phyloP scores from a whole-genome alignment of 345 rosid species.

The Ailanthus altissimus region DNA sequence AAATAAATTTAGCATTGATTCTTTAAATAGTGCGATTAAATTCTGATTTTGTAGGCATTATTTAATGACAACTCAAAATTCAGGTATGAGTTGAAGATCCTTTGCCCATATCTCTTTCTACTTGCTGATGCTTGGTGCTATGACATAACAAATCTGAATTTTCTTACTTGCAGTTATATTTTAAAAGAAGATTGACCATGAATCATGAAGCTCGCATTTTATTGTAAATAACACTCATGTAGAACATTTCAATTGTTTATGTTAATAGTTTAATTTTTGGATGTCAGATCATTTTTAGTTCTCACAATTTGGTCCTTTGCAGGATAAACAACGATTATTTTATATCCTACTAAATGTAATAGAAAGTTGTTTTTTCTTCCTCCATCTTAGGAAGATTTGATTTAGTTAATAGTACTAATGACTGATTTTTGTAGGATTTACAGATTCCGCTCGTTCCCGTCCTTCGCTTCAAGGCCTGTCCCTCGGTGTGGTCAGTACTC shows the following conservation, averaged over 20 bases:
- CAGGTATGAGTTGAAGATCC: constrained; percentile 56
- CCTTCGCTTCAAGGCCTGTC: constrained; percentile 27
- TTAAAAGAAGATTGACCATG: background rate
- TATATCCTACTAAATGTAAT: constrained; percentile 88
- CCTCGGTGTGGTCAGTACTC: constrained; percentile 27
- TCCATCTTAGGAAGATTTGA: constrained; percentile 63
- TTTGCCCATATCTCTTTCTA: constrained; percentile 9
- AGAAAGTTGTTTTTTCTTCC: constrained; percentile 81
- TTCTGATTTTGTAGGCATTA: constrained; percentile 70
- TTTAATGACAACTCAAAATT: constrained; percentile 90
- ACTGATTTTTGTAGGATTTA: no score
- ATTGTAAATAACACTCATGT: background rate
- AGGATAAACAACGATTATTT: constrained; percentile 88
- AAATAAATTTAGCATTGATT: background rate
- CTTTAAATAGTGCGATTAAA: background rate
- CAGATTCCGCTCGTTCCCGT: no score
- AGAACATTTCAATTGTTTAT: background rate
- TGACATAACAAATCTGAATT: background rate
- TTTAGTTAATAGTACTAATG: no score
- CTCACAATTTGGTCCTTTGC: constrained; percentile 24
- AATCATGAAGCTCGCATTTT: background rate
- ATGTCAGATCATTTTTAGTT: constrained; percentile 7
- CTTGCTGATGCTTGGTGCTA: constrained; percentile 6
- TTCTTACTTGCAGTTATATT: background rate
- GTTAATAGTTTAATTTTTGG: background rate